Conservation (phyloP, 2,329 filamentous ascomycete genomes). For the Fusarium goolgardi region DNA sequence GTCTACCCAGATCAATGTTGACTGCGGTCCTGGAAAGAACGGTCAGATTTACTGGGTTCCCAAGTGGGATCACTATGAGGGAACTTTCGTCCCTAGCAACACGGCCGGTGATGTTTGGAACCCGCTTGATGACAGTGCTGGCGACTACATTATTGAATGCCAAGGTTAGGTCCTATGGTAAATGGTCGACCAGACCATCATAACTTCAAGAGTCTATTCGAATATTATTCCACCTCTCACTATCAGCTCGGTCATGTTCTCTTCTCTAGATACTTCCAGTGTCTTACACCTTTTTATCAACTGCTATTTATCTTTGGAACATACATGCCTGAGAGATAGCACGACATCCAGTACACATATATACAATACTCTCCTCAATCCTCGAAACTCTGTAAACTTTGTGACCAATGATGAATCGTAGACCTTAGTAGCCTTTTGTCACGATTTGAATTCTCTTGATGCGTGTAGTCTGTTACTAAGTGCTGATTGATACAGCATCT, state of each 20-base stretch:
- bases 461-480: background rate
- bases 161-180: background rate
- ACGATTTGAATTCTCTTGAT: accelerated
- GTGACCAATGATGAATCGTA: background rate
- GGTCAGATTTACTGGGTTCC: slow-evolving; percentile 1
- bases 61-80: background rate
- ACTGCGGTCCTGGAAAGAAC: background rate
- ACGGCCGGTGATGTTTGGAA: background rate
- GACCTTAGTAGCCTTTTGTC: background rate
- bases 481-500: background rate
- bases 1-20: background rate
- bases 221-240: no score
- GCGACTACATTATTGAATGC: background rate
- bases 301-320: accelerated
- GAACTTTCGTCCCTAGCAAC: background rate
- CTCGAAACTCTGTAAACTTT: background rate
- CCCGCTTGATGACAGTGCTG: background rate
- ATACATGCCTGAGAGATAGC: background rate
- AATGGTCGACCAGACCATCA: no score
- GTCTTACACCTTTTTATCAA: background rate
- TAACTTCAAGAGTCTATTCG: no score
- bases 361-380: background rate
- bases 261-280: background rate
- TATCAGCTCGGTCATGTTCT: no score
- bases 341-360: background rate